Base-by-base conservation (phyloP, 192 early-diverging fungal species). In the Coemansia sp. region DNA sequence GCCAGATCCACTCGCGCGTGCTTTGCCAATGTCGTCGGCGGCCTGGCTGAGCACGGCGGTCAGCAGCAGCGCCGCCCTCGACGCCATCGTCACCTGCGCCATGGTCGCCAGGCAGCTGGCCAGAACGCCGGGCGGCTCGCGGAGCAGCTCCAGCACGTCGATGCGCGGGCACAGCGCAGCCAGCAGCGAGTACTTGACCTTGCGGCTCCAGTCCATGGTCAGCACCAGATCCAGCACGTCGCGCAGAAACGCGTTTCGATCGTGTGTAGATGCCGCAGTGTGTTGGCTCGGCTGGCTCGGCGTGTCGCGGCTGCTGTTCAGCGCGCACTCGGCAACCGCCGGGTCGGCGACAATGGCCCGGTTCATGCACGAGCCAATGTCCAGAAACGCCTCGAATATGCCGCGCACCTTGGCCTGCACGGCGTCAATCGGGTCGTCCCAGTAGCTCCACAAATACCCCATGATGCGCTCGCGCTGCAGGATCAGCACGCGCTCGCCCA, bases 361-460 rank as follows among this genome's bases (percentile, higher is more conserved):
- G 46, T 55, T 62, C 69, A 78, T 72, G 12, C 50, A 47, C 4
- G 52, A 73, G 4, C 87, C 63, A 15, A 91, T 81, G 30, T 83
- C 85, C 25, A 94, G 50, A 21, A 88, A 73, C 14, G 78, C 64
- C 59, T 85, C 82, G 43, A 94, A 87, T 27, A 92, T 87, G n/a
- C 63, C 69, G 28, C 70, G 75, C 20, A 83, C 78, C 53, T 87
- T 89, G 50, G 84, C 79, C 55, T 91, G 89, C 12, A 91, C 82
- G 3, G 87, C 75, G 36, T 94, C 90, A 6, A 90, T 66, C 5
- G 88, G 89, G 60, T 94, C 92, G 53, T 94, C 90, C 89, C 92
- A 94, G 52, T 86, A 82, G 52, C 85, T 82, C 63, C 83, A 85
- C 34, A 92, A 81, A 53, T 88, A 87, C 5, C 77, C 83, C 50